Conservation (phyloP, 1,139 yeast genomes). For the Diutina mesorugosa region DNA sequence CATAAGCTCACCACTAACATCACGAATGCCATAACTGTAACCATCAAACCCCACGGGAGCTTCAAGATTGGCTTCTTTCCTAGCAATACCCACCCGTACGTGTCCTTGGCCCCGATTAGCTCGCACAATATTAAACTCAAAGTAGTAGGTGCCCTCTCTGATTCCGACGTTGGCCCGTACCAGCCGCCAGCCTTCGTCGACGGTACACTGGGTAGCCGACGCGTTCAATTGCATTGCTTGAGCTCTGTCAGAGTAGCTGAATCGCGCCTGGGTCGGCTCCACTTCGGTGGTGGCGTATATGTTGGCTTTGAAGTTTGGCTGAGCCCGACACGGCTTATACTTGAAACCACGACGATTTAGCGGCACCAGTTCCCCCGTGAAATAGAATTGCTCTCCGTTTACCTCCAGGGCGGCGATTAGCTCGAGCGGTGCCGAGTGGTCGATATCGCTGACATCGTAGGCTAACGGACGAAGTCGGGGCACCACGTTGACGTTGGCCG, state of each 20-base stretch:
- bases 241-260: conserved; percentile 65
- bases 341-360: conserved; percentile 71
- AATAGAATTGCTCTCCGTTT: conserved; percentile 20
- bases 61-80: conserved; percentile 81
- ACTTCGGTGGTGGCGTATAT: conserved; percentile 67
- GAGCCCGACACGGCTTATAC: conserved; percentile 69
- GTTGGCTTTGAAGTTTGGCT: conserved; percentile 43
- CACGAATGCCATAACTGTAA: conserved; percentile 85
- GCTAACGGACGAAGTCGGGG: conserved; percentile 30
- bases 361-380: conserved; percentile 60
- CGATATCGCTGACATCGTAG: conserved; percentile 15
- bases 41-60: conserved; percentile 96
- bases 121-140: conserved; percentile 51
- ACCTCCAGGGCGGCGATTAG: conserved; percentile 5
- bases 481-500: conserved; percentile 21
- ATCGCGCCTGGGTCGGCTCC: conserved; percentile 50
- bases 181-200: conserved; percentile 70
- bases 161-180: conserved; percentile 65
- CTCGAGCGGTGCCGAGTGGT: conserved; percentile 4
- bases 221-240: conserved; percentile 40
- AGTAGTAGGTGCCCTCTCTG: conserved; percentile 69
- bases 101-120: conserved; percentile 38
- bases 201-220: conserved; percentile 32
- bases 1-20: conserved; percentile 64
- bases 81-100: conserved; percentile 69